A percentile compares a stretch with the other conserved stretches of the same genome.
phyloP scores from a whole-genome alignment of 73 alveolate species.

The Tetrahymena malaccensis region DNA sequence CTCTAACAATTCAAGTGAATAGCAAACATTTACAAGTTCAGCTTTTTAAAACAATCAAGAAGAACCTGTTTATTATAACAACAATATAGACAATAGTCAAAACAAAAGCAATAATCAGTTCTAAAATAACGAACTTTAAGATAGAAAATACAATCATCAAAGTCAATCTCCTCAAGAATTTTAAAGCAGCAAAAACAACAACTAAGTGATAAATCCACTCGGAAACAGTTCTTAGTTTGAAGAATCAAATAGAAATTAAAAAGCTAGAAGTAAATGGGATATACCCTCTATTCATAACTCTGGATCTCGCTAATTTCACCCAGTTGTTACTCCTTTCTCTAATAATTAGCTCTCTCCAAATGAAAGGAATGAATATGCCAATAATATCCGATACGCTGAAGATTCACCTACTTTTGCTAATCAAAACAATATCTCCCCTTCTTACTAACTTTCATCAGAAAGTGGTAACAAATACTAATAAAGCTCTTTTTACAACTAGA shows the following conservation, averaged over 20 bases:
- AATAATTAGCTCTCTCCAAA: not conserved
- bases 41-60: not conserved
- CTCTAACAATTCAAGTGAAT: not conserved
- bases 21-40: not conserved
- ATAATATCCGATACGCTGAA: not conserved
- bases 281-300: not conserved
- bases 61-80: not conserved
- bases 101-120: too few relatives aligned
- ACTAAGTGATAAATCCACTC: not conserved
- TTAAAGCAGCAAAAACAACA: not conserved
- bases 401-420: not conserved
- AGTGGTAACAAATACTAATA: not conserved
- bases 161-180: not conserved
- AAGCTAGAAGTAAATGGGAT: not conserved
- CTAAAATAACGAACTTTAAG: not conserved
- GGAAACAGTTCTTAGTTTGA: not conserved
- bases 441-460: not conserved
- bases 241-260: not conserved
- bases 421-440: not conserved
- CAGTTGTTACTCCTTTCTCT: not conserved
- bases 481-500: not conserved
- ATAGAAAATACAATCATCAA: not conserved
- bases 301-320: not conserved
- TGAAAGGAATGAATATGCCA: not conserved
- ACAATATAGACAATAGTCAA: not conserved